Evolutionary conservation across 768 basidiomycete species (phyloP).

Genomic region (Russula earlei): DNA sequence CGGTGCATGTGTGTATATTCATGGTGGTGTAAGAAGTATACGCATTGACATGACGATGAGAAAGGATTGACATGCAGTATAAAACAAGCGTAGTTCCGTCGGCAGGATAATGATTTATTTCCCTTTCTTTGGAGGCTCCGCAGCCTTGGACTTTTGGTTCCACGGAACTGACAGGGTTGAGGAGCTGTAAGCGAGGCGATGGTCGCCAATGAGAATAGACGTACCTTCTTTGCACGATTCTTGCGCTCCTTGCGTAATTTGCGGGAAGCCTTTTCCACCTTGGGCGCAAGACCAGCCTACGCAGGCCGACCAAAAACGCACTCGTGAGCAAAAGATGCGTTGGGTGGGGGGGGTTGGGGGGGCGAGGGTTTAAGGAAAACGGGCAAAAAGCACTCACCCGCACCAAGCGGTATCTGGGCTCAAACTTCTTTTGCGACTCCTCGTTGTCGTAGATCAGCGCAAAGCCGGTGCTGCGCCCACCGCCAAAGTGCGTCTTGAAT

Average conservation of each 20-base stretch:
- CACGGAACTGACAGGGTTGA: conserved; percentile 62
- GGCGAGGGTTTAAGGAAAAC: too few species aligned
- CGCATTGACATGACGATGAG: conserved; percentile 34
- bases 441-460: conserved; percentile 97
- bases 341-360: not conserved
- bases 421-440: conserved; percentile 90
- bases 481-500: conserved; percentile 94
- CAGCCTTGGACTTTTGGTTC: conserved; percentile 93
- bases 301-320: not conserved
- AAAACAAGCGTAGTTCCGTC: conserved; percentile 24
- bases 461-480: conserved; percentile 95
- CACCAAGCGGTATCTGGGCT: conserved; percentile 91
- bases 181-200: not conserved
- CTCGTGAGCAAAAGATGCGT: not conserved
- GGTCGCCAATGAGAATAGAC: conserved; percentile 9
- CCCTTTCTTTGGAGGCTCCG: conserved; percentile 86
- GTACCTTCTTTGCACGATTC: conserved; percentile 98
- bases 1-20: conserved; percentile 28
- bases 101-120: conserved; percentile 48
- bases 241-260: conserved; percentile 99
- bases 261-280: conserved; percentile 86
- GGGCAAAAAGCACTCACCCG: conserved; percentile 50
- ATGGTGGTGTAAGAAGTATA: conserved; percentile 29
- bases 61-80: conserved; percentile 32
- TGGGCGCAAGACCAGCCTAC: conserved; percentile 59